Evolutionary conservation across 1,139 yeast species (phyloP), one percentile per base, ranked within the genome.

Genomic region (Hansenula lynferdii): DNA sequence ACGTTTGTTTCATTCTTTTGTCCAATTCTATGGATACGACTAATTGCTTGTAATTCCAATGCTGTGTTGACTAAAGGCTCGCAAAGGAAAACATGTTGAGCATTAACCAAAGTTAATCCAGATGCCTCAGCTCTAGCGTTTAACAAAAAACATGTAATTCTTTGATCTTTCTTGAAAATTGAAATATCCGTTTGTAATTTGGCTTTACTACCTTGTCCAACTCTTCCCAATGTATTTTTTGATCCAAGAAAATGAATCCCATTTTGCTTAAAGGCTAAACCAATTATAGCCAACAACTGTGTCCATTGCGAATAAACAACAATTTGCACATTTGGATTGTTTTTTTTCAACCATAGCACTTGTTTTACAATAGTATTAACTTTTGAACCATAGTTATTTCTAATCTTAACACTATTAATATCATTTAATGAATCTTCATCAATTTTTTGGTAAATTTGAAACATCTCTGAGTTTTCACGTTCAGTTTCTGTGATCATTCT

Each of bases 61-160:
- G 95, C 83, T 0, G 89, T 78, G 53, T 87, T 89, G n/a, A 90
- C 82, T 44, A 92, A 69, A 1, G 97, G 97, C 58, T 92, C 98
- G 59, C 96, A 82, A 10, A 89, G 59, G 48, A 86, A 83, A 0
- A 92, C 90, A 58, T 92, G 96, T 1, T 86, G 81, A 1, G 97
- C 97, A 64, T 90, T 90, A 12, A 89, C 79, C 46, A 92, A 69
- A 3, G 96, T 92, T 48, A 92, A 67, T 0, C 97, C 98, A 23
- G 96, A 79, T 9, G 96, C 89, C 54, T 89, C 86, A 0, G 90
- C 84, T 50, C 77, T 81, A 0, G 96, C 92, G 60, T 87, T 86
- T 47, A 92, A 64, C 31, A 92, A 60, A 53, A 90, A 80, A 57
- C 97, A 89, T 0, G 96, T 84, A n/a, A 85, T 72, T 1, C 65